Base-by-base conservation (phyloP, 192 early-diverging fungal genomes). In the Dissophora globulifera region DNA sequence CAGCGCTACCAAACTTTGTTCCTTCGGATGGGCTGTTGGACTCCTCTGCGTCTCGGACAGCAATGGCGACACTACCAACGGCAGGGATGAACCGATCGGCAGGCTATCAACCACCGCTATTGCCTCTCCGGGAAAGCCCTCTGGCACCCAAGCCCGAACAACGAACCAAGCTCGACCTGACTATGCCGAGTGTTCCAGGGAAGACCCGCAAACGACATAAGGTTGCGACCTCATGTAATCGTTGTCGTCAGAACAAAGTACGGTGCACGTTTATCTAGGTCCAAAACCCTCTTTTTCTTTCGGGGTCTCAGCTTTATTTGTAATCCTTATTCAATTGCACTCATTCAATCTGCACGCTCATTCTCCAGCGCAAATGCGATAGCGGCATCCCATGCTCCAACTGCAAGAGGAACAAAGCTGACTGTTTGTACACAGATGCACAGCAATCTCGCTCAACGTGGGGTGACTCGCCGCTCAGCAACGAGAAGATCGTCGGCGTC, bases 221-320 rank as follows among this genome's bases (percentile, higher is more conserved):
- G 58, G 72, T 76, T 17, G 72, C 72, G 2, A 76, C 72, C 3
- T 76, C 72, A 19, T 76, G 72, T 35, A 76, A 76, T 40, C 62
- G 72, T 26, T 76, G 72, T 33, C 72, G 72, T 19, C 72, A 76
- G 38, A 76, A 76, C 30, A 76, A 76, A 64, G 72, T 76, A 62
- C 41, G 7, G n/a, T 43, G 2, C 0, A 40, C 43, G 43, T 5
- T 17, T 45, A n/a, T 45, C 9, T 45, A 10, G 17, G 10, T 45
- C 4, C n/a, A 4, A n/a, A n/a, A 49, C 32, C 27, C 48, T 50
- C 4, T 33, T 22, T 16, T 30, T 38, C 17, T 52, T 23, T 47
- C 20, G n/a, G n/a, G n/a, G n/a, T n/a, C n/a, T n/a, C n/a, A n/a
- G n/a, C n/a, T n/a, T n/a, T n/a, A n/a, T n/a, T n/a, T n/a, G n/a